Evolutionary conservation across 1,284 basidiomycete species (phyloP), one percentile per base, ranked within the genome.

Genomic region (Cystobasidium sp.): DNA sequence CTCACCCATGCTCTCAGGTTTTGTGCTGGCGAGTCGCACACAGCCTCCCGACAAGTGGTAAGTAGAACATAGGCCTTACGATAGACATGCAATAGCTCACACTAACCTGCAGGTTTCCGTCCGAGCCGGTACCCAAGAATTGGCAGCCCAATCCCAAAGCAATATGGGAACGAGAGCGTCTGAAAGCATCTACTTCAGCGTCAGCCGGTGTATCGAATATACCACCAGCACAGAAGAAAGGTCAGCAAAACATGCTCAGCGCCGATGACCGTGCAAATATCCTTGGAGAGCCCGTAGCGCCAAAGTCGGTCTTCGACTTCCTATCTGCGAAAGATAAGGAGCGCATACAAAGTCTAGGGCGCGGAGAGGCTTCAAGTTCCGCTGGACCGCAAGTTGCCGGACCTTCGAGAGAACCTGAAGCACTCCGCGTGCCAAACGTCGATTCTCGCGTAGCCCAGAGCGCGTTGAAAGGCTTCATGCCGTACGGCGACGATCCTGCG

Each of bases 281-380:
- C 8, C 85, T 99, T 0, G 95, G 96, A 61, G 96, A 98, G 83
- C 87, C 70, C 18, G 63, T 65, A 39, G 70, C 70, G 20, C 80
- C 75, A 1, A 76, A 77, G 31, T 83, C 82, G 52, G 88, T 99
- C 3, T 95, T 95, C 80, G 94, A 97, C 62, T 98, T 90, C 82
- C 89, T 98, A 80, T 94, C 94, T 0, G 88, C 90, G 76, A 95
- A 94, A 81, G 93, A 95, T 78, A 87, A 88, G 66, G 93, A 96
- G 75, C 89, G 94, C 2, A 86, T 98, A 3, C 88, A 91, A 75
- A 86, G 87, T 10, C 86, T 91, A 9, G 31, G 49, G 14, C 6
- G 64, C 16, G 47, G 14, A 39, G 51, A 43, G 1, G 24, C 37
- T 14, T 31, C n/a, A 12, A 46, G 44, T 9, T 8, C 49, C 1